Conservation (phyloP, 2,329 filamentous ascomycete genomes). For the Ophiostoma populinum region DNA sequence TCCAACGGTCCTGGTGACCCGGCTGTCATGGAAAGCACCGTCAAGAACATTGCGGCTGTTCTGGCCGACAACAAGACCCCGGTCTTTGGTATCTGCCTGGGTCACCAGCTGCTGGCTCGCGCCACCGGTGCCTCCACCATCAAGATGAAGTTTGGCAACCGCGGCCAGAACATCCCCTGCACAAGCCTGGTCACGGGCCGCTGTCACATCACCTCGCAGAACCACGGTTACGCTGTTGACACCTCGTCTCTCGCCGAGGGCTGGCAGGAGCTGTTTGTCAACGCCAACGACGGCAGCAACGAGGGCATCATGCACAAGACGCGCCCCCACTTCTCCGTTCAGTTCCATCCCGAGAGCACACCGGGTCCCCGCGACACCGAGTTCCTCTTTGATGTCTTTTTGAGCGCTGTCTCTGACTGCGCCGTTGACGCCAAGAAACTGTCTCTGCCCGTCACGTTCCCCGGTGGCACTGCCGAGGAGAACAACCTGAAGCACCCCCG, state of each 20-base stretch:
- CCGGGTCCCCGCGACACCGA: constrained; percentile 92
- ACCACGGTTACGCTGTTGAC: constrained; percentile 92
- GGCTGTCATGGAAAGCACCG: constrained; percentile 62
- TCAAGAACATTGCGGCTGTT: constrained; percentile 60
- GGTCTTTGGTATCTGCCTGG: constrained; percentile 91
- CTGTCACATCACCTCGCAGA: constrained; percentile 98
- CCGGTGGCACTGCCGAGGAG: constrained; percentile 65
- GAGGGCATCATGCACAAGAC: constrained; percentile 82
- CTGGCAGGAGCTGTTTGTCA: constrained; percentile 93
- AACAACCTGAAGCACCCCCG: constrained; percentile 61
- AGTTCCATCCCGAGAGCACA: constrained; percentile 96
- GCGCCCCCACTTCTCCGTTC: constrained; percentile 95
- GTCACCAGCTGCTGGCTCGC: constrained; percentile 87
- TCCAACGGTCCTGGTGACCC: constrained; percentile 97
- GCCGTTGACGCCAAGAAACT: constrained; percentile 50
- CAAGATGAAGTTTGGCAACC: constrained; percentile 98
- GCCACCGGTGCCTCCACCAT: constrained; percentile 77
- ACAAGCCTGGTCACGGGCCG: constrained; percentile 89
- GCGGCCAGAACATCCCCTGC: constrained; percentile 95
- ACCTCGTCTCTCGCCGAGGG: constrained; percentile 53
- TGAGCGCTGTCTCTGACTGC: constrained; percentile 62
- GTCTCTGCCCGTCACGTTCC: constrained; percentile 62
- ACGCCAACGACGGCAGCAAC: constrained; percentile 95
- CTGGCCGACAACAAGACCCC: constrained; percentile 67
- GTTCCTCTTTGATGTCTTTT: constrained; percentile 93